Evolutionary conservation across 805 yeast species (phyloP), one percentile per base, ranked within the genome.

Genomic region (Saccharomycopsis microspora): DNA sequence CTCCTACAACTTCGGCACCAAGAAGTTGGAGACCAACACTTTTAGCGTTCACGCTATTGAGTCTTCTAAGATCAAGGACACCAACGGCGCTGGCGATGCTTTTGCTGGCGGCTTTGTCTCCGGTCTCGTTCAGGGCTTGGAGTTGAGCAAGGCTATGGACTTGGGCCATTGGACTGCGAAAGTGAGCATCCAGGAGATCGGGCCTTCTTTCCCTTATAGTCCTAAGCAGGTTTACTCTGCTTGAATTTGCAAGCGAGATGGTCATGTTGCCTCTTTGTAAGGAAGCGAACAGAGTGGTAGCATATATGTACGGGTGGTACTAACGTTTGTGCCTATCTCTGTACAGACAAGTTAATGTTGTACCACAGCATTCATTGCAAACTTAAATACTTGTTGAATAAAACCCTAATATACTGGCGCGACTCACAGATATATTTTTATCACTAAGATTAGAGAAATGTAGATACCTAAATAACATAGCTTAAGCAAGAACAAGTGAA

Each of bases 81-180:
- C 97, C 61, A 93, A 90, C 71, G 98, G 98, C 6, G 86, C 96
- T 0, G 97, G 98, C 11, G 82, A 90, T 57, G 72, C 87, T 1
- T 78, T 93, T 56, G 80, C 86, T 39, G 89, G 94, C 5, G 98
- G 98, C 0, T 93, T 90, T 63, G 87, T 82, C 31, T 97, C 93
- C 62, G 71, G 97, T 76, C 69, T 89, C 56, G 94, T 87, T 48
- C 69, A 80, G 65, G 86, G 81, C 55, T 78, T 83, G 64, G 57
- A 74, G 32, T 63, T 87, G 49, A 46, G 41, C 11, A 71, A 74
- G 56, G 60, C 75, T 46, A 74, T 90, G 54, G 86, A 82, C 58
- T 76, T 81, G 65, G 97, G 97, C 56, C 97, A 90, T 71, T 89
- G 97, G 97, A 80, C 94, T 57, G 99, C 98, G 52, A 74, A 86